phyloP scores from a whole-genome alignment of 148 eudicot genomes.

The Rhododendron simsii region DNA sequence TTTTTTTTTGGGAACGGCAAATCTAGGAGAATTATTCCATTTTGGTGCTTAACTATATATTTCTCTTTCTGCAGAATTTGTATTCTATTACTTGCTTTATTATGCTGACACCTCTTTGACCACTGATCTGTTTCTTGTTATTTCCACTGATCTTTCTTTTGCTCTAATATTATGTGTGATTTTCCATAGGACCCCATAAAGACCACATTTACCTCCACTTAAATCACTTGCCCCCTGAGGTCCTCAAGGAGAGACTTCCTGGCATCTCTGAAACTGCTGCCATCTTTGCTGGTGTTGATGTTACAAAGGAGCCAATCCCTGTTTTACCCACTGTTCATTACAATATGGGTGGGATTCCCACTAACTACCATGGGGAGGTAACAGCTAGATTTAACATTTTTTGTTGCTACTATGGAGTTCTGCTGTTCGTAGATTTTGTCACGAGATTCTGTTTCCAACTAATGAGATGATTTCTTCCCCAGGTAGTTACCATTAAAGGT shows the following conservation, averaged over 20 bases:
- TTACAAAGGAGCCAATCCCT: slow-evolving; percentile 97
- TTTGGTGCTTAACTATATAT: neutral
- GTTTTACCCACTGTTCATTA: slow-evolving; percentile 98
- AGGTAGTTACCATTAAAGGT: slow-evolving; percentile 89
- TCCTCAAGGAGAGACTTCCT: slow-evolving; percentile 98
- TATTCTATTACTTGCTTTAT: neutral
- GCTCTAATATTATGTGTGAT: neutral
- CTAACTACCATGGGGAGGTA: slow-evolving; percentile 97
- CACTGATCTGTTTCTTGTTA: slow-evolving; percentile 5
- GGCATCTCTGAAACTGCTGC: slow-evolving; percentile 99
- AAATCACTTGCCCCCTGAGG: slow-evolving; percentile 98
- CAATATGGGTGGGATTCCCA: slow-evolving; percentile 99
- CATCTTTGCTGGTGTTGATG: slow-evolving; percentile 98
- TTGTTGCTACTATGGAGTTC: neutral
- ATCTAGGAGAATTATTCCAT: neutral
- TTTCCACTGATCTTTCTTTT: neutral
- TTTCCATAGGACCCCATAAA: slow-evolving; percentile 73
- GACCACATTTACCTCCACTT: slow-evolving; percentile 97
- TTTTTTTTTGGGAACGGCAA: too few species aligned
- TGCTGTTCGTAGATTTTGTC: neutral
- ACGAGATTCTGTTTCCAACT: neutral
- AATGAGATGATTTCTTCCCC: slow-evolving; percentile 4
- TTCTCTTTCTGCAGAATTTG: neutral
- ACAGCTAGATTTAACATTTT: neutral
- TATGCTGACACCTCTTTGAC: neutral